Evolutionary conservation across 345 rosid genomes (phyloP).

Genomic region (Microcos paniculata): DNA sequence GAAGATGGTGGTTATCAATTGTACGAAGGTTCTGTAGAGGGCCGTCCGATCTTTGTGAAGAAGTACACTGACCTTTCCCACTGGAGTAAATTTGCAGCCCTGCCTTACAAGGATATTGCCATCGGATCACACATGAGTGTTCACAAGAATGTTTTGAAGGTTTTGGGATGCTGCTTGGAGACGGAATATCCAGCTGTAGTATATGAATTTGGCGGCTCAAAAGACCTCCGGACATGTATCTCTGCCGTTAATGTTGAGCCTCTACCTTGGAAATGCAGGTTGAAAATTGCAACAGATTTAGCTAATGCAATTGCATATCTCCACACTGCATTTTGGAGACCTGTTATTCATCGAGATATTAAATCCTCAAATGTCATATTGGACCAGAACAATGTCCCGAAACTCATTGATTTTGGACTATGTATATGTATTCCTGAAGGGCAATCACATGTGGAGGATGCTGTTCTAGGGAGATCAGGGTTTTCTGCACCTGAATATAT

Average conservation of each 20-base stretch:
- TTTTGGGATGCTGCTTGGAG: conserved; percentile 31
- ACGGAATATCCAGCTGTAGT: no score
- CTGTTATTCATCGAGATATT: conserved; percentile 9
- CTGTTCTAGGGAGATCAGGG: background rate
- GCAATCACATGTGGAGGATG: background rate
- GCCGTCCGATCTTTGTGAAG: conserved; percentile 12
- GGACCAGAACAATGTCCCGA: background rate
- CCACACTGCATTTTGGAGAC: no score
- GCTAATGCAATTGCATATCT: no score
- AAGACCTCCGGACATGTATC: conserved; percentile 17
- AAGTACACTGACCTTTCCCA: background rate
- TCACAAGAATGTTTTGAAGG: conserved; percentile 13
- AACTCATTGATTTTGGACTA: no score
- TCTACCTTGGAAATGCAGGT: no score
- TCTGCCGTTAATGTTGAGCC: background rate
- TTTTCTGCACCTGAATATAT: conserved; percentile 17
- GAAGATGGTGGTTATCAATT: background rate
- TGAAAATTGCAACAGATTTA: no score
- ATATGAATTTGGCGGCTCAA: no score
- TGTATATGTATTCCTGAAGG: no score
- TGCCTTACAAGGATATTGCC: no score
- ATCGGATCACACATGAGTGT: conserved; percentile 9
- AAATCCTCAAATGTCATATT: background rate
- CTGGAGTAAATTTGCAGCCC: no score
- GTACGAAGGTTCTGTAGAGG: conserved; percentile 9